Conservation (phyloP, 225 moss, liverwort and hornwort genomes). For the Physcomitrellopsis africana region DNA sequence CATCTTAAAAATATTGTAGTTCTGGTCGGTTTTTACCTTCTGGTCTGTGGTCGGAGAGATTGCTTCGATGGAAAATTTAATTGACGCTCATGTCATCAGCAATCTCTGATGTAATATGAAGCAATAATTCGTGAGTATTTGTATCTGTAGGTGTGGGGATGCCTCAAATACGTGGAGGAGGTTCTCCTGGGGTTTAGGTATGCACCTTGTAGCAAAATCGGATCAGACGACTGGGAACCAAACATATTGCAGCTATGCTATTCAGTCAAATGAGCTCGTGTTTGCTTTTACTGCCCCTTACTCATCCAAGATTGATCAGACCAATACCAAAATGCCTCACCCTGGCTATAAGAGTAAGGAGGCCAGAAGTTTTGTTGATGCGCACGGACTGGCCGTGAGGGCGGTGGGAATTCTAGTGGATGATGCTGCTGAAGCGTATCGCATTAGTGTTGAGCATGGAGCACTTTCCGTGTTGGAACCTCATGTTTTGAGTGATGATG, state of each 20-base stretch:
- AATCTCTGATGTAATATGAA: neutral
- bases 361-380: slow-evolving; percentile 54
- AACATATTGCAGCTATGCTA: slow-evolving; percentile 84
- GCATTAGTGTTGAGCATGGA: slow-evolving; percentile 70
- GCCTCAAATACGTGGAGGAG: slow-evolving; percentile 91
- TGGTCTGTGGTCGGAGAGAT: neutral
- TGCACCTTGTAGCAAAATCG: slow-evolving; percentile 93
- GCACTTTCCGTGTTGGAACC: slow-evolving; percentile 73
- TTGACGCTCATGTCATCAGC: neutral
- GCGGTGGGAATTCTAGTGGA: slow-evolving; percentile 90
- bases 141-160: slow-evolving; percentile 73
- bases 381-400: slow-evolving; percentile 83
- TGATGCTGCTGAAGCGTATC: slow-evolving; percentile 73
- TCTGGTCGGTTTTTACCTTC: neutral
- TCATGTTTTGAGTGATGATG: slow-evolving; percentile 51
- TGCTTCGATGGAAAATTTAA: neutral
- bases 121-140: neutral
- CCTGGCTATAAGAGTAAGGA: slow-evolving; percentile 67
- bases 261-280: slow-evolving; percentile 78
- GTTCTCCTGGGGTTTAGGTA: slow-evolving; percentile 95
- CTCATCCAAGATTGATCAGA: slow-evolving; percentile 77
- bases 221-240: slow-evolving; percentile 95
- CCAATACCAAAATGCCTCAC: slow-evolving; percentile 58
- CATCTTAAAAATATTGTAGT: too few species aligned
- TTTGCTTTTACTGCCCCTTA: slow-evolving; percentile 91